phyloP scores from a whole-genome alignment of 2,329 filamentous ascomycete genomes.

The Calonectria montana region DNA sequence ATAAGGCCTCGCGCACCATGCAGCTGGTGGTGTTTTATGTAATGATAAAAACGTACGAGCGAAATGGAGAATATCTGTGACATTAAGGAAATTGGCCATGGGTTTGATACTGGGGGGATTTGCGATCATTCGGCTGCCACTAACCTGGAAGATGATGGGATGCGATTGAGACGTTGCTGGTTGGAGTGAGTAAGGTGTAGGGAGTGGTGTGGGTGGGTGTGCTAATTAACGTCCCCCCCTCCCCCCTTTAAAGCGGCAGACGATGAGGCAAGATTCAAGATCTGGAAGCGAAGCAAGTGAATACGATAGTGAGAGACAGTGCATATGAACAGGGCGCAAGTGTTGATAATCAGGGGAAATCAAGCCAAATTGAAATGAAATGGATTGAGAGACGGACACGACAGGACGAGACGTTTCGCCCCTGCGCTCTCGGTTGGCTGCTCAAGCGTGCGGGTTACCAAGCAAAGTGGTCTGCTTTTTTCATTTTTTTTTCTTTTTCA shows the following conservation, averaged over 20 bases:
- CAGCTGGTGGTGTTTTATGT: neutral
- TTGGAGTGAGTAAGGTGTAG: neutral
- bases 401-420: no score
- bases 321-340: neutral
- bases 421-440: neutral
- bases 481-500: neutral
- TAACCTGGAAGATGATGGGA: neutral
- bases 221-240: neutral
- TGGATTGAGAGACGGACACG: neutral
- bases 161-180: neutral
- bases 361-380: neutral
- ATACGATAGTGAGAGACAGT: neutral
- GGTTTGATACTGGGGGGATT: neutral
- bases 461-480: constrained; percentile 21
- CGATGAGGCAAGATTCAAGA: constrained; percentile 13
- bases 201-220: neutral
- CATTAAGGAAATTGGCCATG: neutral
- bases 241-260: constrained; percentile 9
- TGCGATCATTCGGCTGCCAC: neutral
- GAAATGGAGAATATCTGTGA: constrained; percentile 10
- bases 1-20: neutral
- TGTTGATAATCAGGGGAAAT: neutral
- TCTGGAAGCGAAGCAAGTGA: neutral
- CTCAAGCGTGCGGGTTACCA: neutral
- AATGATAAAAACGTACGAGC: constrained; percentile 36